phyloP scores from a whole-genome alignment of 2,329 filamentous ascomycete genomes.

The Exophiala sp. region DNA sequence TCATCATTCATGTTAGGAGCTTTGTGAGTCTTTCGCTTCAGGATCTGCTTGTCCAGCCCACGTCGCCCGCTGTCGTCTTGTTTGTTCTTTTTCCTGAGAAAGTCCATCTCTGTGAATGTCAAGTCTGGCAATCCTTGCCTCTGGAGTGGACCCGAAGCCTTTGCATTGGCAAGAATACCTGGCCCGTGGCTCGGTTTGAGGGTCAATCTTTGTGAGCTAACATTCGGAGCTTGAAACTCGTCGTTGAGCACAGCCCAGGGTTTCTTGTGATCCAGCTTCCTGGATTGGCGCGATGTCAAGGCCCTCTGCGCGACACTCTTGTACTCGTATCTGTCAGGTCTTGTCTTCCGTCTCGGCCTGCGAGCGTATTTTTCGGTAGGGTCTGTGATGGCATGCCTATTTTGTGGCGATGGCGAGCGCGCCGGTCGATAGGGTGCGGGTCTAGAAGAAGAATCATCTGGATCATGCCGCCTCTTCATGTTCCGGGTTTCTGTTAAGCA shows the following conservation, averaged over 20 bases:
- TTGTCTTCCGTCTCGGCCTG: slow-evolving; percentile 24
- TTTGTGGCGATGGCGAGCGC: background rate
- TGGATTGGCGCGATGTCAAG: background rate
- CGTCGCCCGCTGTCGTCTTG: background rate
- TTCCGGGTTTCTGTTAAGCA: no score
- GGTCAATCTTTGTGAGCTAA: slow-evolving; percentile 23
- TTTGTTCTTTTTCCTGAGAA: slow-evolving; percentile 20
- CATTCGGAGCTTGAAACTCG: slow-evolving; percentile 27
- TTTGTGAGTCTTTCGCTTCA: background rate
- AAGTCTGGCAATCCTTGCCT: slow-evolving; percentile 25
- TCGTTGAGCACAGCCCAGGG: slow-evolving; percentile 10
- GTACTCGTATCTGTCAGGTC: slow-evolving; percentile 24
- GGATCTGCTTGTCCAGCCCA: background rate
- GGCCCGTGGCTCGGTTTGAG: slow-evolving; percentile 18
- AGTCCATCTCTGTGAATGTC: slow-evolving; percentile 28
- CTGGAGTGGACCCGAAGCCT: slow-evolving; percentile 13
- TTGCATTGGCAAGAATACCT: slow-evolving; percentile 24
- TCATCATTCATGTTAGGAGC: slow-evolving; percentile 1
- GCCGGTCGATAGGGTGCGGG: background rate
- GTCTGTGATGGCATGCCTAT: slow-evolving; percentile 7
- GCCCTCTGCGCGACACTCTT: slow-evolving; percentile 6
- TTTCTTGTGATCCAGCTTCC: slow-evolving; percentile 10
- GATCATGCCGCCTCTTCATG: background rate
- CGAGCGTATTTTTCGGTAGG: slow-evolving; percentile 22
- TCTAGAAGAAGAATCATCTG: background rate